Conservation (phyloP, 768 basidiomycete genomes). For the Exidia glandulosa region DNA sequence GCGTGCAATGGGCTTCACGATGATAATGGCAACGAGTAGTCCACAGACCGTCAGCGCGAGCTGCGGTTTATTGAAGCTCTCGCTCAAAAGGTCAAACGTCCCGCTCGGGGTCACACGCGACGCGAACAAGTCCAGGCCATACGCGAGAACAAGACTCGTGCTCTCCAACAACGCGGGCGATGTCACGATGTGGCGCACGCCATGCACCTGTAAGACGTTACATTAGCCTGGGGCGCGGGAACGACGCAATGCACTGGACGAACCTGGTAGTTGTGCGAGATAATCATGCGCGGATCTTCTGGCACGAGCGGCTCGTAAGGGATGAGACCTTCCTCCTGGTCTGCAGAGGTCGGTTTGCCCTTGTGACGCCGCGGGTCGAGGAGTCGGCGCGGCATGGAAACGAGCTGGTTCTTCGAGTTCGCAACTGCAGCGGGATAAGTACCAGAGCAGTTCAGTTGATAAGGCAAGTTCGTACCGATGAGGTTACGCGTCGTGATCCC, state of each 20-base stretch:
- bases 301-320: slow-evolving; percentile 75
- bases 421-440: slow-evolving; percentile 45
- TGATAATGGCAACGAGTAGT: slow-evolving; percentile 60
- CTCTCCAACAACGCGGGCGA: slow-evolving; percentile 84
- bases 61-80: slow-evolving; percentile 89
- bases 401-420: slow-evolving; percentile 60
- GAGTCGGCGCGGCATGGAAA: slow-evolving; percentile 57
- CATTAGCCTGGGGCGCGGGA: background rate
- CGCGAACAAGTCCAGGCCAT: slow-evolving; percentile 83
- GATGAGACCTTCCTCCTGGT: slow-evolving; percentile 76
- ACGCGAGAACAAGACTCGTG: slow-evolving; percentile 77
- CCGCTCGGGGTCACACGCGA: slow-evolving; percentile 77
- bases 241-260: slow-evolving; percentile 6
- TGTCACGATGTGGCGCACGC: slow-evolving; percentile 57
- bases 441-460: background rate
- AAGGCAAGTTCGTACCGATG: slow-evolving; percentile 47
- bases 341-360: slow-evolving; percentile 61
- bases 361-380: slow-evolving; percentile 78
- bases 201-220: slow-evolving; percentile 46
- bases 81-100: slow-evolving; percentile 86
- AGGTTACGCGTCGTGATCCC: slow-evolving; percentile 83
- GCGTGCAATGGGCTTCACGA: slow-evolving; percentile 72
- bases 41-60: slow-evolving; percentile 72
- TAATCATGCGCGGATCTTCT: slow-evolving; percentile 47
- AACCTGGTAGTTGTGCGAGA: slow-evolving; percentile 50